Percentiles rank a stretch among this genome's conserved stretches.
These are phyloP conservation scores for Trichothecium roseum DNA, from an alignment of 2,329 filamentous ascomycete genomes.

Conservation along the genomic window DNA sequence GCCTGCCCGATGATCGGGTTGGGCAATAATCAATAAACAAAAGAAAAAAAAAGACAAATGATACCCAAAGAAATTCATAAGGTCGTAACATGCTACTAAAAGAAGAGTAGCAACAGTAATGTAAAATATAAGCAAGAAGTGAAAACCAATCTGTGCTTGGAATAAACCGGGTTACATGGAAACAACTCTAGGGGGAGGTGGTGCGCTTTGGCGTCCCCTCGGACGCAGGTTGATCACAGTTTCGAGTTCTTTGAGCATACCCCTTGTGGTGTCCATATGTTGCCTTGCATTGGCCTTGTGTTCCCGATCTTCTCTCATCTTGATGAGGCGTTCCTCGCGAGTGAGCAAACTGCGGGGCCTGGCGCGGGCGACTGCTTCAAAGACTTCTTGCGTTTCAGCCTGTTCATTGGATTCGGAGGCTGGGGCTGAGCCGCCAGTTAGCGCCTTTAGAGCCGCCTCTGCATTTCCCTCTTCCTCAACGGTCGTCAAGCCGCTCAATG, in stretches of 20 bases:
- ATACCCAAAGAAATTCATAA: too few relatives aligned
- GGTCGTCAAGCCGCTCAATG: slow-evolving; percentile 58
- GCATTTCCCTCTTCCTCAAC: slow-evolving; percentile 40
- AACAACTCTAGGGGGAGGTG: slow-evolving; percentile 22
- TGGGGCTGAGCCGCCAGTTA: slow-evolving; percentile 60
- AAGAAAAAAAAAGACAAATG: too few relatives aligned
- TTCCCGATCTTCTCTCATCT: slow-evolving; percentile 79
- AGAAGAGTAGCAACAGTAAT: too few relatives aligned
- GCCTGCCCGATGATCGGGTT: too few relatives aligned
- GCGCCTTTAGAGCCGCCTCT: slow-evolving; percentile 58
- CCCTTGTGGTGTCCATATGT: slow-evolving; percentile 69
- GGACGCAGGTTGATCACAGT: slow-evolving; percentile 62
- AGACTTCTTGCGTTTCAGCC: slow-evolving; percentile 66
- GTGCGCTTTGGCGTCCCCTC: slow-evolving; percentile 25
- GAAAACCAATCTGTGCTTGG: too few relatives aligned
- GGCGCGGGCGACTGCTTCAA: slow-evolving; percentile 75
- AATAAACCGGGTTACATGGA: slow-evolving; percentile 23
- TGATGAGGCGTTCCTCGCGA: slow-evolving; percentile 76
- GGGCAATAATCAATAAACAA: too few relatives aligned
- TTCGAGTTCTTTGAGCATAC: slow-evolving; percentile 88
- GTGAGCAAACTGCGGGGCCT: slow-evolving; percentile 62
- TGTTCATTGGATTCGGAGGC: slow-evolving; percentile 47
- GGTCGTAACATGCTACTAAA: too few relatives aligned
- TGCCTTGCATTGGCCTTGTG: slow-evolving; percentile 62
- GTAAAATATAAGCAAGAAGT: too few relatives aligned